Conservation (phyloP, 2,329 filamentous ascomycete species). For the Xylariaceae sp. region DNA sequence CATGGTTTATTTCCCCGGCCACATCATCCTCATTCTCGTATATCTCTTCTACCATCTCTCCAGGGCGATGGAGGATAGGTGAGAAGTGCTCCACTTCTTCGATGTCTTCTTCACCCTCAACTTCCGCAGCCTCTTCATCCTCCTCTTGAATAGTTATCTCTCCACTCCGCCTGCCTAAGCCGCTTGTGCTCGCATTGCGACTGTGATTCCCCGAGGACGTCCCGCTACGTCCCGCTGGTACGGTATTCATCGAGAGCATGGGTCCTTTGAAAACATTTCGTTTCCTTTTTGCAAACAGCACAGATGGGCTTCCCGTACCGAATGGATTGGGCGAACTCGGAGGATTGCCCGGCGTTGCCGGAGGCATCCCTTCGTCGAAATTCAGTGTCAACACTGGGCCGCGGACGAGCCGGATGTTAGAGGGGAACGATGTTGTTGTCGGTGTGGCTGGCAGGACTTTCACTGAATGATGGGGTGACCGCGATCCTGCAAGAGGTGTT, state of each 20-base stretch:
- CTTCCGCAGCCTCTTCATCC: slow-evolving; percentile 48
- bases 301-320: slow-evolving; percentile 46
- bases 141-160: slow-evolving; percentile 71
- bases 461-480: slow-evolving; percentile 83
- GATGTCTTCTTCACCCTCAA: slow-evolving; percentile 26
- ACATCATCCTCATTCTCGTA: slow-evolving; percentile 25
- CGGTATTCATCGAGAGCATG: slow-evolving; percentile 51
- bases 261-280: slow-evolving; percentile 80
- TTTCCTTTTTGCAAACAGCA: slow-evolving; percentile 79
- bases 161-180: slow-evolving; percentile 62
- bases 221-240: slow-evolving; percentile 33
- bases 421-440: slow-evolving; percentile 69
- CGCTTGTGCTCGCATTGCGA: slow-evolving; percentile 59
- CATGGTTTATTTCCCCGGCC: neutral
- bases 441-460: slow-evolving; percentile 95
- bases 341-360: slow-evolving; percentile 36
- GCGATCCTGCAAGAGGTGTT: slow-evolving; percentile 57
- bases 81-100: slow-evolving; percentile 35
- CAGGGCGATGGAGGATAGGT: slow-evolving; percentile 27
- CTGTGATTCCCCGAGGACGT: slow-evolving; percentile 37
- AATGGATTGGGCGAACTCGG: slow-evolving; percentile 57
- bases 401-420: slow-evolving; percentile 79
- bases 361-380: slow-evolving; percentile 58
- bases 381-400: slow-evolving; percentile 49
- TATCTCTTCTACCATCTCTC: slow-evolving; percentile 32